A percentile compares a stretch with the other conserved stretches of the same genome.
Evolutionary conservation across 441 rosid species (phyloP).

Genomic region (Francoa sonchifolia): DNA sequence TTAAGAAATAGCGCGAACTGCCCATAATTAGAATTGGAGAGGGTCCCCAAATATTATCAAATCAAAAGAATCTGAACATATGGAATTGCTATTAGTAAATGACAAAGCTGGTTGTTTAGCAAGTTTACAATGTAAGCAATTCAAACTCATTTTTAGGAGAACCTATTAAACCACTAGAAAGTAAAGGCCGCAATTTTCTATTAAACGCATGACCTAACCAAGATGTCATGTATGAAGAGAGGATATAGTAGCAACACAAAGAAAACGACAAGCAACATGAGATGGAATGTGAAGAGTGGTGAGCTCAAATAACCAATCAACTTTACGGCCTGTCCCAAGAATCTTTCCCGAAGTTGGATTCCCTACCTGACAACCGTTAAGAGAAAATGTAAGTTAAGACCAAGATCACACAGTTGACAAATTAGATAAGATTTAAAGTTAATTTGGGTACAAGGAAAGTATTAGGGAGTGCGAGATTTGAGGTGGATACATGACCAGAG

Average conservation of each 20-base stretch:
- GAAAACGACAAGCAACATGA: too few relatives aligned
- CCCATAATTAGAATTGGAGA: neutral
- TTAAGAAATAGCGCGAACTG: neutral
- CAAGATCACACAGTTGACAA: constrained; percentile 8
- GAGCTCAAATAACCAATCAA: constrained; percentile 9
- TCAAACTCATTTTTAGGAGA: too few relatives aligned
- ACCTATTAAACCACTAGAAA: constrained; percentile 1
- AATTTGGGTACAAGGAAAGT: neutral
- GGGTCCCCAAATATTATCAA: constrained; percentile 3
- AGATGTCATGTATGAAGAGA: neutral
- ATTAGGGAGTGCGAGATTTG: neutral
- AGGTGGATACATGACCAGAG: neutral
- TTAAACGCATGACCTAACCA: constrained; percentile 2
- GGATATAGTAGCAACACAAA: neutral
- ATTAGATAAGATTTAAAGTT: constrained; percentile 6
- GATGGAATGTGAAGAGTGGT: neutral
- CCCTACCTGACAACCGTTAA: constrained; percentile 1
- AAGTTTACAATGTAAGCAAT: neutral
- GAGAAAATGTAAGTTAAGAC: neutral
- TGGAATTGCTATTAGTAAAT: neutral
- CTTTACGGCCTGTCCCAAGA: constrained; percentile 5
- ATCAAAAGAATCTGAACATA: neutral
- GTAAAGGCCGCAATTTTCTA: neutral
- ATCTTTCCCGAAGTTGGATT: constrained; percentile 6
- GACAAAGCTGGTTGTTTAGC: constrained; percentile 2